phyloP scores from a whole-genome alignment of 495 filamentous ascomycete species.

The Aspergillus kassunensis region DNA sequence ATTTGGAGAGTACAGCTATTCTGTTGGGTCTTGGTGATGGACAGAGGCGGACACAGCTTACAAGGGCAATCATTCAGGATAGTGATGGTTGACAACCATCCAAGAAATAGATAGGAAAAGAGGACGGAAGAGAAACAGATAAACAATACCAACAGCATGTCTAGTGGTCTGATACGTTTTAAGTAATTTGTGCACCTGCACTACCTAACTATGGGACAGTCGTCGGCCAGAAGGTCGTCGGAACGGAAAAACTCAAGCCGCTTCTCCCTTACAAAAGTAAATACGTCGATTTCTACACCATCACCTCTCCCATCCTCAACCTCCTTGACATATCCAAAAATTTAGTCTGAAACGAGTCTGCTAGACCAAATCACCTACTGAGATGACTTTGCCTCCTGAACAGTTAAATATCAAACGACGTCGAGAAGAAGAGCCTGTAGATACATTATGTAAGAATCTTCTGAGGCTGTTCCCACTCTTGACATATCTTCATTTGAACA shows the following conservation, averaged over 20 bases:
- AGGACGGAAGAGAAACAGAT: slow-evolving; percentile 9
- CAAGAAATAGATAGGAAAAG: slow-evolving; percentile 13
- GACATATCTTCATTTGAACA: no score
- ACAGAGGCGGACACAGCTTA: slow-evolving; percentile 11
- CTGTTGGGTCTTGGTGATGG: slow-evolving; percentile 12
- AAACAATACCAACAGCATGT: slow-evolving; percentile 13
- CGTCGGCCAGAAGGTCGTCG: no score
- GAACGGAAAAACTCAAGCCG: slow-evolving; percentile 12
- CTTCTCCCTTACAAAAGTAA: slow-evolving; percentile 3
- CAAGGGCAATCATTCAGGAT: slow-evolving; percentile 12
- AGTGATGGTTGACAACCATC: slow-evolving; percentile 11
- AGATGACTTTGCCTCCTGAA: slow-evolving; percentile 48
- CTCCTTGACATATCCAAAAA: neutral
- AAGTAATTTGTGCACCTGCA: no score
- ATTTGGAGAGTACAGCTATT: slow-evolving; percentile 15
- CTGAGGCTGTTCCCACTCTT: neutral
- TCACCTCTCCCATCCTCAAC: neutral
- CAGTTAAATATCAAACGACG: slow-evolving; percentile 54
- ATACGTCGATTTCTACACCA: slow-evolving; percentile 3
- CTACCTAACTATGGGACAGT: no score
- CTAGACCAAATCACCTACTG: neutral
- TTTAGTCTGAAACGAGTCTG: neutral
- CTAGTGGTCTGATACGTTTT: neutral
- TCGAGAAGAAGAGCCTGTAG: slow-evolving; percentile 54
- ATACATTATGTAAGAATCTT: slow-evolving; percentile 48